Conservation (phyloP, 768 basidiomycete genomes). For the Serendipita vermifera region DNA sequence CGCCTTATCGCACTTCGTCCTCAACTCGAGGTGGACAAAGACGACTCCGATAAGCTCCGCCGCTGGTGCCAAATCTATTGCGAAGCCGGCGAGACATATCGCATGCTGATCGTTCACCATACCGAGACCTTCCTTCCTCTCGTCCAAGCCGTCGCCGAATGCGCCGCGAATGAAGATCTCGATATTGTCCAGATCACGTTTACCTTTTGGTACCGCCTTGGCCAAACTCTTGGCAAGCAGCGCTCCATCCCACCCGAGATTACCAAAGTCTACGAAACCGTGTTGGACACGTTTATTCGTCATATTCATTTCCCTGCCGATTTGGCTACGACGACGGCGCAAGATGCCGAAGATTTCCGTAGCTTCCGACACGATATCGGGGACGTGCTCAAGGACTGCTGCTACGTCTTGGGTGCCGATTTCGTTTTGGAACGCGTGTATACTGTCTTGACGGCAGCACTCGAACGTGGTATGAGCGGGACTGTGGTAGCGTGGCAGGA, state of each 20-base stretch:
- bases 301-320: constrained; percentile 90
- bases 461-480: constrained; percentile 34
- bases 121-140: constrained; percentile 88
- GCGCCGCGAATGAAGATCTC: constrained; percentile 83
- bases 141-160: constrained; percentile 86
- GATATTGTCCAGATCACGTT: constrained; percentile 97
- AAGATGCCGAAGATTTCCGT: constrained; percentile 89
- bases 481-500: constrained; percentile 77
- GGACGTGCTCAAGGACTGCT: constrained; percentile 97
- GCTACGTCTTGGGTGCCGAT: constrained; percentile 79
- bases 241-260: constrained; percentile 62
- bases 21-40: constrained; percentile 42
- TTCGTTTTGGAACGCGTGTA: constrained; percentile 70
- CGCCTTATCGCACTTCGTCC: constrained; percentile 63
- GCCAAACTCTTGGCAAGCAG: constrained; percentile 75
- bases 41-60: constrained; percentile 78
- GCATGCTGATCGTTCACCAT: constrained; percentile 74
- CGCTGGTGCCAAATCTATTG: constrained; percentile 85
- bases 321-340: constrained; percentile 44
- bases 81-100: constrained; percentile 97
- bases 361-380: constrained; percentile 97
- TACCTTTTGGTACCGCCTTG: constrained; percentile 95
- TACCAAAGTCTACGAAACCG: constrained; percentile 64
- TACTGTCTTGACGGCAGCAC: constrained; percentile 61
- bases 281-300: constrained; percentile 74